A percentile compares a stretch with the other conserved stretches of the same genome.
These are phyloP conservation scores for Saccharomyces pastorianus DNA, from an alignment of 1,139 yeast species.

Conservation along the genomic window DNA sequence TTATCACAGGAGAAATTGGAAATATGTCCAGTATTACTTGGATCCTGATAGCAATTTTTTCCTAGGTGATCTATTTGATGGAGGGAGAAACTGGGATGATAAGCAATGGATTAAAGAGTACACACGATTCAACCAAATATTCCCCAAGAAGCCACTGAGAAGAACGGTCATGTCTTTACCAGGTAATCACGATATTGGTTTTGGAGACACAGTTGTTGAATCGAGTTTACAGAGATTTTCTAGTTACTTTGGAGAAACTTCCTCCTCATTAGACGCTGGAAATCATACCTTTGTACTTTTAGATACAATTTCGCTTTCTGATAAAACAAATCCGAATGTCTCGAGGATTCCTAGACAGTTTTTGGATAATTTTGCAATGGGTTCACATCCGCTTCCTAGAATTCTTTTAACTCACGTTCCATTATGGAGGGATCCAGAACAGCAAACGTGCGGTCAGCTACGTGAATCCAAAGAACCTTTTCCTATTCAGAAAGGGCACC, in stretches of 20 bases:
- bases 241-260: constrained; percentile 61
- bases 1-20: constrained; percentile 72
- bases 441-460: constrained; percentile 54
- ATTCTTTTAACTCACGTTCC: constrained; percentile 78
- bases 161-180: constrained; percentile 58
- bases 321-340: constrained; percentile 37
- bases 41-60: constrained; percentile 73
- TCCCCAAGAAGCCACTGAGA: constrained; percentile 41
- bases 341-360: constrained; percentile 36
- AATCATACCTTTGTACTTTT: constrained; percentile 70
- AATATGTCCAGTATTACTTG: constrained; percentile 46
- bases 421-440: constrained; percentile 47
- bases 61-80: constrained; percentile 88
- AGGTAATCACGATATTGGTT: constrained; percentile 95
- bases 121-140: constrained; percentile 56
- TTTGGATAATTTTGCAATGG: constrained; percentile 24
- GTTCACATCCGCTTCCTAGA: constrained; percentile 44
- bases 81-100: constrained; percentile 84
- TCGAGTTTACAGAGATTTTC: constrained; percentile 54
- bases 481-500: constrained; percentile 64
- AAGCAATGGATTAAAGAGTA: constrained; percentile 67
- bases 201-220: constrained; percentile 56
- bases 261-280: constrained; percentile 52
- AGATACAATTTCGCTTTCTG: constrained; percentile 75
- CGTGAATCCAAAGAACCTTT: constrained; percentile 59